Evolutionary conservation across 805 yeast species (phyloP).

Genomic region (Citeromyces nyonsensis): DNA sequence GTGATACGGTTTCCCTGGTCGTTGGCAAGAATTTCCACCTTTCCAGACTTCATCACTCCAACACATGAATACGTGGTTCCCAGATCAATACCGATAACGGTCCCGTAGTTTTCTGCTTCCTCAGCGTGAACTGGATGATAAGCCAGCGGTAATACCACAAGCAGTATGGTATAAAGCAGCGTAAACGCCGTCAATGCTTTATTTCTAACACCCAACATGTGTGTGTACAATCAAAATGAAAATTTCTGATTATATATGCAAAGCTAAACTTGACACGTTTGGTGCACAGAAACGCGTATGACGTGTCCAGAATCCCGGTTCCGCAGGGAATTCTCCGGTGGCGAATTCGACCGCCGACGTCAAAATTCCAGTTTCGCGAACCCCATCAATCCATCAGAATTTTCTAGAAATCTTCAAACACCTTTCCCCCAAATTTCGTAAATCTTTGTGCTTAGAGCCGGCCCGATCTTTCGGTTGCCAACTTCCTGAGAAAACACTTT

Average conservation of each 20-base stretch:
- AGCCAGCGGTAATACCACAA: conserved; percentile 3
- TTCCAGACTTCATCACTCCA: conserved; percentile 63
- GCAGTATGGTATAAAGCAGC: conserved; percentile 2
- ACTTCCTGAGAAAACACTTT: conserved; percentile 22
- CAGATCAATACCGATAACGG: conserved; percentile 67
- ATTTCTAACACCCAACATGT: too few relatives aligned
- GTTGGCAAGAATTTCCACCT: conserved; percentile 91
- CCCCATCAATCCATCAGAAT: too few relatives aligned
- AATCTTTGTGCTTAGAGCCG: conserved; percentile 31
- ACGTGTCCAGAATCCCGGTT: too few relatives aligned
- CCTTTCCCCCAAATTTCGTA: conserved; percentile 40
- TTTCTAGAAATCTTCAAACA: too few relatives aligned
- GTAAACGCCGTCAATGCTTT: conserved; percentile 1
- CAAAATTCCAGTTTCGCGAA: too few relatives aligned
- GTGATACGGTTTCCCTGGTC: conserved; percentile 99
- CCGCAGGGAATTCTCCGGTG: too few relatives aligned
- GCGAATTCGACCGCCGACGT: too few relatives aligned
- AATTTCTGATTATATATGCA: too few relatives aligned
- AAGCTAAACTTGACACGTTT: too few relatives aligned
- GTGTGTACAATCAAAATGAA: too few relatives aligned
- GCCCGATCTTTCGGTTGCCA: conserved; percentile 36
- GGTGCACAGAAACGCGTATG: too few relatives aligned
- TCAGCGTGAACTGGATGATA: conserved; percentile 2
- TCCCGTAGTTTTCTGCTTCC: conserved; percentile 3
- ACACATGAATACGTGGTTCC: conserved; percentile 98